Evolutionary conservation across 2,329 filamentous ascomycete species (phyloP).

Genomic region (Didymosphaeria variabile): DNA sequence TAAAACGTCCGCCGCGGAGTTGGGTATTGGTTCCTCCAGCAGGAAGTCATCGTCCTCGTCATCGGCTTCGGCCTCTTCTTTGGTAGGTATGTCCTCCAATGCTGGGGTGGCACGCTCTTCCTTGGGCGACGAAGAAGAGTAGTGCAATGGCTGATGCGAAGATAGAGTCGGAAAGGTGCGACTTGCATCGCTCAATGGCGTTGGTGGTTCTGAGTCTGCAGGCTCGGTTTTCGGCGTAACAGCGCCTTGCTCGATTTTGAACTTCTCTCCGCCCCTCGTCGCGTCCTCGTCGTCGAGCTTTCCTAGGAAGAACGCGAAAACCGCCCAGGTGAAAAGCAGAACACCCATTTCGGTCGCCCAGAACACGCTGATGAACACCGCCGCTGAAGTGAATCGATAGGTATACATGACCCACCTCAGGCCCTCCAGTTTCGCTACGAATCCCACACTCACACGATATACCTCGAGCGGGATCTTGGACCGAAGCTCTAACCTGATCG

Average conservation of each 20-base stretch:
- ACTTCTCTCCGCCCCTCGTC: conserved; percentile 22
- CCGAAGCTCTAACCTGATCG: conserved; percentile 72
- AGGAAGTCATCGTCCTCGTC: conserved; percentile 57
- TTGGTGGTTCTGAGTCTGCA: conserved; percentile 26
- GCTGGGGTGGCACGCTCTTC: conserved; percentile 25
- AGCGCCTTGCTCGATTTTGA: conserved; percentile 22
- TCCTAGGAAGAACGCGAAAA: conserved; percentile 57
- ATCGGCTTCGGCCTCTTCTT: conserved; percentile 44
- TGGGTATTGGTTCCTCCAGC: conserved; percentile 38
- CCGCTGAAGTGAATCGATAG: conserved; percentile 74
- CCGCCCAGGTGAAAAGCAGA: conserved; percentile 70
- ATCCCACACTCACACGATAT: conserved; percentile 72
- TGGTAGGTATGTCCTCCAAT: conserved; percentile 33
- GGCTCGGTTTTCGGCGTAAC: conserved; percentile 29
- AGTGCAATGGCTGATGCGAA: conserved; percentile 54
- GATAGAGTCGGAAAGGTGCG: conserved; percentile 60
- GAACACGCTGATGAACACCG: conserved; percentile 74
- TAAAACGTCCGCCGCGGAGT: conserved; percentile 24
- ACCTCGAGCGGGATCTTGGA: conserved; percentile 76
- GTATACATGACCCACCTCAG: conserved; percentile 82
- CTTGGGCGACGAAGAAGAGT: conserved; percentile 35
- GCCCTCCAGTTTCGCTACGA: conserved; percentile 79
- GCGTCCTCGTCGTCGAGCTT: conserved; percentile 19
- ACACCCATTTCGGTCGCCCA: conserved; percentile 79
- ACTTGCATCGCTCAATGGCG: conserved; percentile 56